A percentile compares a stretch with the other conserved stretches of the same genome.
These are phyloP conservation scores for Pleurotus salmoneostramineus DNA, from an alignment of 768 basidiomycete genomes.

Conservation along the genomic window DNA sequence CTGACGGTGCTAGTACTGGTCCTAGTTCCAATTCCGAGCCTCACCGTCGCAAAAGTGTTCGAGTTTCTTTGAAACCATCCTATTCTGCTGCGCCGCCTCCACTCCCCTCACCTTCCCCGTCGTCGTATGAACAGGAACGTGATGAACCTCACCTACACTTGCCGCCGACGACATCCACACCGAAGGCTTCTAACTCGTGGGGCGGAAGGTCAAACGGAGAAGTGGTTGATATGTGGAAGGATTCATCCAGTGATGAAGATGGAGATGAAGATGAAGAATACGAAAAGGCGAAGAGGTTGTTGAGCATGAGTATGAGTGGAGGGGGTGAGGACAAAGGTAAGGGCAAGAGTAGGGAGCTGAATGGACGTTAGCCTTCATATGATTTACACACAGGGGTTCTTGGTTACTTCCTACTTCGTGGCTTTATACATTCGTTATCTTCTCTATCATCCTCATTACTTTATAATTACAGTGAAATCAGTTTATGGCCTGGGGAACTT, in stretches of 20 bases:
- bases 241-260: constrained; percentile 74
- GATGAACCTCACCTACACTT: constrained; percentile 17
- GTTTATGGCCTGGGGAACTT: too few relatives aligned
- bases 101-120: constrained; percentile 22
- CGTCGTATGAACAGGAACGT: constrained; percentile 38
- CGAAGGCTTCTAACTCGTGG: background rate
- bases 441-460: too few relatives aligned
- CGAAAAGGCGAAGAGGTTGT: constrained; percentile 46
- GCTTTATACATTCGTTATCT: too few relatives aligned
- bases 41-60: constrained; percentile 61
- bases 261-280: constrained; percentile 74
- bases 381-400: too few relatives aligned
- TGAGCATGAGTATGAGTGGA: constrained; percentile 24
- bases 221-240: constrained; percentile 54
- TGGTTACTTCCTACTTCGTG: too few relatives aligned
- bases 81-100: constrained; percentile 72
- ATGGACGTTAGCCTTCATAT: too few relatives aligned
- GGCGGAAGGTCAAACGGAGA: background rate
- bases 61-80: constrained; percentile 74
- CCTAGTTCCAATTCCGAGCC: too few relatives aligned
- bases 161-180: background rate
- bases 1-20: constrained; percentile 1
- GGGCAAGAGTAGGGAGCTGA: too few relatives aligned
- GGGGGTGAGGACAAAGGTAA: too few relatives aligned
- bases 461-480: too few relatives aligned